Evolutionary conservation across 345 rosid genomes (phyloP).

Genomic region (Linum tenue): DNA sequence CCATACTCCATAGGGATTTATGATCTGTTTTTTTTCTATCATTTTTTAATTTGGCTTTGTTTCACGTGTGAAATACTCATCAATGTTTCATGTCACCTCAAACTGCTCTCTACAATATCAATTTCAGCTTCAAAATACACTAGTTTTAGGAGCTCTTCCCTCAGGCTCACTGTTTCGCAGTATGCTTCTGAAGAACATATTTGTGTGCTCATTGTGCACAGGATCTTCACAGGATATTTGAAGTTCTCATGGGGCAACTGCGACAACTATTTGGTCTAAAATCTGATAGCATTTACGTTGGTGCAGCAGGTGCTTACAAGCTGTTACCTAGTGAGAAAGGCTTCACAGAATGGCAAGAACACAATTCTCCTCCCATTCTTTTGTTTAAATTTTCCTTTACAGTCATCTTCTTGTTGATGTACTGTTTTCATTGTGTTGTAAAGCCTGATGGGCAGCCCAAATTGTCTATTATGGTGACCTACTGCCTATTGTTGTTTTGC

Average conservation of each 20-base stretch:
- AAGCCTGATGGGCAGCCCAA: neutral
- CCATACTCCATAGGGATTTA: no score
- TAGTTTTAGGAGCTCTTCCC: neutral
- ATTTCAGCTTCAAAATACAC: no score
- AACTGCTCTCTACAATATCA: no score
- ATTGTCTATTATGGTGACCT: neutral
- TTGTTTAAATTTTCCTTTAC: neutral
- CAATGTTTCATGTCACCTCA: no score
- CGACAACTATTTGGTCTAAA: slow-evolving; percentile 81
- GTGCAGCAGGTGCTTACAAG: slow-evolving; percentile 48
- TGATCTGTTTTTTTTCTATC: no score
- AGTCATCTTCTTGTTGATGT: neutral
- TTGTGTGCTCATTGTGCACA: slow-evolving; percentile 27
- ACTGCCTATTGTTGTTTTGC: slow-evolving; percentile 14
- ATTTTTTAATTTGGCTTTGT: no score
- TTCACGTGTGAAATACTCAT: no score
- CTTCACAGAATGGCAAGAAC: slow-evolving; percentile 74
- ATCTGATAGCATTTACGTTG: slow-evolving; percentile 43
- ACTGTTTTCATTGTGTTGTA: neutral
- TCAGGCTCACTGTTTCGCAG: slow-evolving; percentile 7
- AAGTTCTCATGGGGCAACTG: slow-evolving; percentile 86
- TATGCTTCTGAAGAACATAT: slow-evolving; percentile 16
- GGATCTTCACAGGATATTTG: slow-evolving; percentile 69
- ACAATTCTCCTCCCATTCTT: neutral
- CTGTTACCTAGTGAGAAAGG: slow-evolving; percentile 72